Conservation (phyloP, 306 rosid genomes). For the Potentilla sterilis region DNA sequence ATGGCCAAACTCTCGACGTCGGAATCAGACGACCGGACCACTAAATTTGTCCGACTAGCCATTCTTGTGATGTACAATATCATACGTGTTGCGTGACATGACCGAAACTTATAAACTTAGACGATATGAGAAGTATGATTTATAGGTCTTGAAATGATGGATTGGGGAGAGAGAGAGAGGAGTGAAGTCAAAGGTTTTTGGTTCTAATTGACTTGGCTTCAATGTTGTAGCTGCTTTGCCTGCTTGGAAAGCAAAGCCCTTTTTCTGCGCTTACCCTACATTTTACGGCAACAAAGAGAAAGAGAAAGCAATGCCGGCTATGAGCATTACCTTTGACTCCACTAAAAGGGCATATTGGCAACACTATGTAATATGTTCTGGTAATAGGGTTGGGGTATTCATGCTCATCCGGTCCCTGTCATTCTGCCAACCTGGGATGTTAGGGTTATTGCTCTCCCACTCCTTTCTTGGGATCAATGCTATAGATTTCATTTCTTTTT, state of each 20-base stretch:
- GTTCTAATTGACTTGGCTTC: neutral
- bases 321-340: neutral
- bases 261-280: neutral
- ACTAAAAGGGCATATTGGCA: neutral
- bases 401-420: too few species aligned
- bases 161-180: too few species aligned
- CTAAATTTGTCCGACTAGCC: neutral
- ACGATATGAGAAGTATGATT: neutral
- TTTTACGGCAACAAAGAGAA: neutral
- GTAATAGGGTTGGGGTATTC: neutral
- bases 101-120: neutral
- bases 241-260: conserved; percentile 13
- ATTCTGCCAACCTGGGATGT: neutral
- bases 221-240: neutral
- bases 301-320: neutral
- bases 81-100: neutral
- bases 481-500: neutral
- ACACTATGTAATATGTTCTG: neutral
- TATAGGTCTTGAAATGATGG: neutral
- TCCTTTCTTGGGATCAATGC: neutral
- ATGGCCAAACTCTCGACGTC: neutral
- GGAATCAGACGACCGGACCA: neutral
- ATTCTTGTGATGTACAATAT: too few species aligned
- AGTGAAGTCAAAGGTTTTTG: too few species aligned
- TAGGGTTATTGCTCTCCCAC: neutral